These are phyloP conservation scores for Aeschynomene evenia DNA, from an alignment of 306 rosid species.

Conservation along the genomic window DNA sequence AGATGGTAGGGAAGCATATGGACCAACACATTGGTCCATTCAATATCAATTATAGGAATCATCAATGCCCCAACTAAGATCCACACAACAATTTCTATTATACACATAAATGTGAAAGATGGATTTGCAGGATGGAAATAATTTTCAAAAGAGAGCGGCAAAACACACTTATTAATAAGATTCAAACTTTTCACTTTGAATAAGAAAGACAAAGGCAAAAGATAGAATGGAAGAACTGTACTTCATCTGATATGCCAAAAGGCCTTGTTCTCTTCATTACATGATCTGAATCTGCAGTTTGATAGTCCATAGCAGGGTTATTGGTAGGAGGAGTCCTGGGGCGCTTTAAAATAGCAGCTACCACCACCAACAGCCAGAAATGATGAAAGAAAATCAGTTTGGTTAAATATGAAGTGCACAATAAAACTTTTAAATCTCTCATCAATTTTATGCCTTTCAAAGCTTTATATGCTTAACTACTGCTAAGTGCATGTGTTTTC, in stretches of 20 bases:
- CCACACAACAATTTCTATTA: not conserved
- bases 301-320: slow-evolving; percentile 92
- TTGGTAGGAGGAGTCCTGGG: slow-evolving; percentile 97
- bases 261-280: slow-evolving; percentile 93
- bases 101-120: not conserved
- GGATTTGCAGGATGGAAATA: slow-evolving; percentile 2
- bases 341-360: slow-evolving; percentile 83
- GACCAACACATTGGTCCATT: not conserved
- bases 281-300: slow-evolving; percentile 96
- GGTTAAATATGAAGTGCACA: not conserved
- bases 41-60: slow-evolving; percentile 7
- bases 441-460: slow-evolving; percentile 16
- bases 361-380: slow-evolving; percentile 30
- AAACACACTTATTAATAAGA: slow-evolving; percentile 6
- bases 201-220: slow-evolving; percentile 22
- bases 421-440: not conserved
- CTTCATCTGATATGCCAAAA: slow-evolving; percentile 89
- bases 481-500: slow-evolving; percentile 18
- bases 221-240: slow-evolving; percentile 36
- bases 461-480: not conserved
- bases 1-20: slow-evolving; percentile 16
- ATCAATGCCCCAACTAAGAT: not conserved
- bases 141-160: slow-evolving; percentile 1
- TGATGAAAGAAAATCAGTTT: slow-evolving; percentile 28
- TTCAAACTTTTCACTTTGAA: slow-evolving; percentile 23